Percentiles rank a stretch among this genome's conserved stretches.
phyloP scores from a whole-genome alignment of 2,329 filamentous ascomycete species.

The Sordariomycetes sp. region DNA sequence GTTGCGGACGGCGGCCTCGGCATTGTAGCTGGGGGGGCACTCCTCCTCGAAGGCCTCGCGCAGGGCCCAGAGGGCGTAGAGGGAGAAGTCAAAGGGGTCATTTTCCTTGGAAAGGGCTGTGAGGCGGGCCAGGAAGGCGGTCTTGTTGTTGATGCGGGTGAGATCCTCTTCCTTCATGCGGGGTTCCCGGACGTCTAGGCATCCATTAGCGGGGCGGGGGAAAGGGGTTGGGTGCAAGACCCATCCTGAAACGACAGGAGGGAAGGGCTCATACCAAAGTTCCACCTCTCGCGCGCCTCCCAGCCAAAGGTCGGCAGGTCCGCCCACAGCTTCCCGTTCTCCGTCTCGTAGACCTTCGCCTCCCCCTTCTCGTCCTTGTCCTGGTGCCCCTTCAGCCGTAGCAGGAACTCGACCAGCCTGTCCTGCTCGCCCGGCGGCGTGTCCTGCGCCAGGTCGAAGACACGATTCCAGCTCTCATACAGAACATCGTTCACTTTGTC shows the following conservation, averaged over 20 bases:
- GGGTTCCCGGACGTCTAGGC: neutral
- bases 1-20: neutral
- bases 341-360: constrained; percentile 11
- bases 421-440: constrained; percentile 12
- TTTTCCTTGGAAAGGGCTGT: constrained; percentile 9
- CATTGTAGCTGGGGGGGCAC: neutral
- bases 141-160: constrained; percentile 10
- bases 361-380: constrained; percentile 5
- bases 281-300: constrained; percentile 14
- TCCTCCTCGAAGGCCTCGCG: constrained; percentile 15
- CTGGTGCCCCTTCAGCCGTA: constrained; percentile 9
- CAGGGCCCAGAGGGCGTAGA: constrained; percentile 17
- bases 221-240: neutral
- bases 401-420: constrained; percentile 12
- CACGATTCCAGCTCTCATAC: constrained; percentile 10
- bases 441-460: constrained; percentile 13
- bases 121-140: constrained; percentile 15
- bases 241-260: neutral
- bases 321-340: constrained; percentile 13
- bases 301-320: constrained; percentile 17
- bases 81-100: constrained; percentile 14
- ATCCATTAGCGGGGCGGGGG: neutral
- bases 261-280: constrained; percentile 12
- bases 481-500: constrained; percentile 8
- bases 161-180: neutral